These are phyloP conservation scores for Styphnolobium japonicum DNA, from an alignment of 306 rosid species.

Conservation along the genomic window DNA sequence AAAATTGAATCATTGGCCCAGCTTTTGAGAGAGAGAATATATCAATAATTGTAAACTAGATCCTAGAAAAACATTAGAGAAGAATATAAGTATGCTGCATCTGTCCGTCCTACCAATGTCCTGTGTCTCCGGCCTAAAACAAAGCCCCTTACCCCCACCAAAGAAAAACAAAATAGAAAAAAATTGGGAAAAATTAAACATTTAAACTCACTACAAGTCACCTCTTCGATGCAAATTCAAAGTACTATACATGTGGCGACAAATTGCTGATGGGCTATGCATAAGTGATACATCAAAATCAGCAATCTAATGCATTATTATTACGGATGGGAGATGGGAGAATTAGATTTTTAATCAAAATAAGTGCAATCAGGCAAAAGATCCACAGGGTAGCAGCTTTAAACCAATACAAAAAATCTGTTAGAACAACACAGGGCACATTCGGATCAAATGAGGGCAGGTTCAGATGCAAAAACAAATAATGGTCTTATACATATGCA, in stretches of 20 bases:
- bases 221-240: not conserved
- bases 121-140: not conserved
- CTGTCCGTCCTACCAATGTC: not conserved
- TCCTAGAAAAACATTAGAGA: not conserved
- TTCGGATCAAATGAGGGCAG: not conserved
- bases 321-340: not conserved
- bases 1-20: not conserved
- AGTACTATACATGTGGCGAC: not conserved
- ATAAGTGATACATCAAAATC: not conserved
- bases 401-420: not conserved
- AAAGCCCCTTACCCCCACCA: not conserved
- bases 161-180: not conserved
- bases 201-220: not conserved
- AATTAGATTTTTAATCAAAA: not conserved
- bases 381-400: not conserved
- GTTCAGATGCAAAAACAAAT: conserved; percentile 2
- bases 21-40: not conserved
- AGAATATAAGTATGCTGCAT: not conserved
- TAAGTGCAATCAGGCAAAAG: not conserved
- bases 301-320: not conserved
- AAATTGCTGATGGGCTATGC: not conserved
- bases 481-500: not conserved
- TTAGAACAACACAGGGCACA: not conserved
- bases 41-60: not conserved
- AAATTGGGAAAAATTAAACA: not conserved